Evolutionary conservation across 805 yeast genomes (phyloP), one percentile per base, ranked within the genome.

Genomic region (Yueomyces sp.): DNA sequence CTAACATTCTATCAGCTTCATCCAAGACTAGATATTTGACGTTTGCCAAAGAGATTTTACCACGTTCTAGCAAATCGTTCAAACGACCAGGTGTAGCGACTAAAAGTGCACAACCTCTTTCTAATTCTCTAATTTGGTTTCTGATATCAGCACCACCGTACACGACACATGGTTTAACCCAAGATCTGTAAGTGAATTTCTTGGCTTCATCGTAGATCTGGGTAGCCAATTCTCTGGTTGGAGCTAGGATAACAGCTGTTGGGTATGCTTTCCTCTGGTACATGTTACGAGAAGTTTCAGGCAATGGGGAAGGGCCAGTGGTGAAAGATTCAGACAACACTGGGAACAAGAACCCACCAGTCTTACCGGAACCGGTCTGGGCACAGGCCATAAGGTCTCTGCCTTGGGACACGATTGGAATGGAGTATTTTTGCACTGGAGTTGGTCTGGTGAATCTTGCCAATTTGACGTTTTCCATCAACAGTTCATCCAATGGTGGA

Each of bases 31-130:
- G 77, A 68, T 85, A 92, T 66, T 84, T 86, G 68, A 90, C 86
- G 68, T 85, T 86, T 52, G 77, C 74, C 61, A 92, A 74, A 39
- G 96, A 87, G 55, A 92, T 85, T 58, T 79, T 73, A 60, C 96
- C 96, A 73, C 96, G 85, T 71, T 88, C 96, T 53, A 92, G 71
- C 67, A 92, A 74, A 70, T 92, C 98, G 62, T 81, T 88, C 64
- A 92, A 76, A 75, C 99, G 90, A 74, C 99, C 99, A 56, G 99
- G 99, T 45, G 99, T 92, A 49, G 98, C 99, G 51, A 92, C 96
- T 55, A 92, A 73, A 53, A 92, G 71, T 65, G 92, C 97, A 65
- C 97, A 90, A 55, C 99, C 98, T 60, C 82, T 79, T 61, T 81
- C 84, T 66, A 92, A 75, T 62, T 82, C 85, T 69, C 86, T 77